Percentiles rank a stretch among this genome's conserved stretches.
Conservation (phyloP, 2,329 filamentous ascomycete genomes). For the Emydomyces testavorans region DNA sequence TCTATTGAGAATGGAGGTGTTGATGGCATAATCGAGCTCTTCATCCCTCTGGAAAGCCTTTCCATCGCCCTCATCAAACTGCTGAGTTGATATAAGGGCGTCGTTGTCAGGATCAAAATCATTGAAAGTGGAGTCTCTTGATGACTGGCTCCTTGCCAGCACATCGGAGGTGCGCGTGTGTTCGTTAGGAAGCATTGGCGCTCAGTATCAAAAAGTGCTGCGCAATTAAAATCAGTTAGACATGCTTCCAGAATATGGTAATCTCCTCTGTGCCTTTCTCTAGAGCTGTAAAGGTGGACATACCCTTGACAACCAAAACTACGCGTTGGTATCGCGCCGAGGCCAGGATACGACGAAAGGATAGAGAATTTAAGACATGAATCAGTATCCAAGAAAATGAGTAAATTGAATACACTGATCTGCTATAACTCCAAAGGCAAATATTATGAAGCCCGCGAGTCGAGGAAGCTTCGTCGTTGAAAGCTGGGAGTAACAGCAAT, state of each 20-base stretch:
- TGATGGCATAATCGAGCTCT: constrained; percentile 35
- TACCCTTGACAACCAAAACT: not conserved
- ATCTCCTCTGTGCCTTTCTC: not conserved
- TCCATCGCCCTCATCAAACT: constrained; percentile 17
- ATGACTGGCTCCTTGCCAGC: constrained; percentile 18
- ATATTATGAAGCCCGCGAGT: not conserved
- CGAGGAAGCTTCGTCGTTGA: not conserved
- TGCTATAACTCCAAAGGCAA: not conserved
- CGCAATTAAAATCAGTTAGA: not conserved
- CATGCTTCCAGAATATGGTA: not conserved
- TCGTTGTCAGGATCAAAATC: constrained; percentile 36
- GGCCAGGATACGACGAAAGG: not conserved
- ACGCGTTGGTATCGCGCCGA: constrained; percentile 1
- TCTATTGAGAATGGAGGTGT: constrained; percentile 37
- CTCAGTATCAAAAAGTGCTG: not conserved
- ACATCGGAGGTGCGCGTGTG: constrained; percentile 20
- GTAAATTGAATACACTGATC: not conserved
- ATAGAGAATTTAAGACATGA: not conserved
- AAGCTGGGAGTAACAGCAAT: not conserved
- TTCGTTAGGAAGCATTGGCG: constrained; percentile 3
- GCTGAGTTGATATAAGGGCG: constrained; percentile 31
- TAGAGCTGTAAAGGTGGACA: not conserved
- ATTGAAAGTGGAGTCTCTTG: constrained; percentile 20
- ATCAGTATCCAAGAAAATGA: not conserved
- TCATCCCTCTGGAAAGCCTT: constrained; percentile 19